These are phyloP conservation scores for Lachnellula hyalina DNA, from an alignment of 2,329 filamentous ascomycete species.

Conservation along the genomic window DNA sequence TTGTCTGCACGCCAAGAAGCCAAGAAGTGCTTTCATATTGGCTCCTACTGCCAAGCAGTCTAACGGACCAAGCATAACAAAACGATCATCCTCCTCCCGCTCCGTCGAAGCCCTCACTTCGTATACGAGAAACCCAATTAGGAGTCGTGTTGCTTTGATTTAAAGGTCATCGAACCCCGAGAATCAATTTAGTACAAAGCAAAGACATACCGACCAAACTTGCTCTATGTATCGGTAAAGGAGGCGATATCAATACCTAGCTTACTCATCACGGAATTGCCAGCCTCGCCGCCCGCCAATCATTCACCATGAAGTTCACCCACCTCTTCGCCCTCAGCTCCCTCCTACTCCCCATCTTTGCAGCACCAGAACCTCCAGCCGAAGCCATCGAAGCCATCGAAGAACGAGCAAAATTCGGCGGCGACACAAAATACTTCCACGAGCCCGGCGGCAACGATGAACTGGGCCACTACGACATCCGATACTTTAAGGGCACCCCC, in stretches of 20 bases:
- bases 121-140: no score
- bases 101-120: no score
- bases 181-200: background rate
- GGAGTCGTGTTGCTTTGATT: background rate
- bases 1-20: no score
- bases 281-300: background rate
- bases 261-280: background rate
- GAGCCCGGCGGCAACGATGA: slow-evolving; percentile 57
- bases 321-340: slow-evolving; percentile 7
- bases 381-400: background rate
- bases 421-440: slow-evolving; percentile 29
- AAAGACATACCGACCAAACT: background rate
- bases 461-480: slow-evolving; percentile 67
- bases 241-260: background rate
- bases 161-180: background rate
- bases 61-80: no score
- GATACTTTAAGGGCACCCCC: slow-evolving; percentile 58
- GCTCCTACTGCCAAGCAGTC: no score
- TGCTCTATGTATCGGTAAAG: background rate
- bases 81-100: no score
- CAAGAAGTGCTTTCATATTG: no score
- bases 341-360: slow-evolving; percentile 10
- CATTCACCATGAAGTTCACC: slow-evolving; percentile 12
- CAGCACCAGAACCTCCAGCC: background rate
- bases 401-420: background rate